These are phyloP conservation scores for Candida parachauliodes DNA, from an alignment of 805 yeast species.

Conservation along the genomic window DNA sequence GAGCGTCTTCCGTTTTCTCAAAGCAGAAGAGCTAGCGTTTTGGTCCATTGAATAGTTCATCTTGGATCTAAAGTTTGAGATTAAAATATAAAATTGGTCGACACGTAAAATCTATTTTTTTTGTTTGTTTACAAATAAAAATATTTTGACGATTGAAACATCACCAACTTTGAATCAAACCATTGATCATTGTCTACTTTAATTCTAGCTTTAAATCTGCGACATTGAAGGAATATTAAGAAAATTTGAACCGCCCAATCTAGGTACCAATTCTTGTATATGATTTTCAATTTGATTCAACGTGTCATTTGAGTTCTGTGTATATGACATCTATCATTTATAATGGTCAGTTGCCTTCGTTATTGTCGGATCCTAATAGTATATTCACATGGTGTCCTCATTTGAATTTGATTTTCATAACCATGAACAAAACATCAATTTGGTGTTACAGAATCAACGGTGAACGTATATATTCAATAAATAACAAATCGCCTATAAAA, in stretches of 20 bases:
- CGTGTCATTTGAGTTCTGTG: too few species aligned
- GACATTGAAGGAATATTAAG: too few species aligned
- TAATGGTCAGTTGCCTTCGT: conserved; percentile 12
- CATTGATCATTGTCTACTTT: too few species aligned
- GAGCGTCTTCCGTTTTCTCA: conserved; percentile 68
- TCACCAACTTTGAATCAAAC: too few species aligned
- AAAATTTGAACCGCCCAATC: too few species aligned
- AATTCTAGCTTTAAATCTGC: too few species aligned
- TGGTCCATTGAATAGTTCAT: conserved; percentile 9
- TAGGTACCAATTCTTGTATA: too few species aligned
- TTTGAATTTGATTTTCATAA: conserved; percentile 49
- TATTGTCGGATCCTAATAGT: conserved; percentile 28
- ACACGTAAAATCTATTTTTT: neutral
- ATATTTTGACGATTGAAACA: neutral
- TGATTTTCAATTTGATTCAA: too few species aligned
- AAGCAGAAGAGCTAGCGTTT: conserved; percentile 31
- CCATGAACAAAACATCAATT: conserved; percentile 46
- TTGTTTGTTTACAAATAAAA: conserved; percentile 1
- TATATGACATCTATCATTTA: conserved; percentile 3
- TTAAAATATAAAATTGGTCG: neutral
- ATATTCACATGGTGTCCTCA: conserved; percentile 48
- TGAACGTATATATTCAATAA: conserved; percentile 48
- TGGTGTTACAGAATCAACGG: conserved; percentile 55
- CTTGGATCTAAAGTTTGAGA: neutral
- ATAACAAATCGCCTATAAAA: conserved; percentile 29